phyloP scores from a whole-genome alignment of 1,139 yeast species.

The Chernovozyma aurita region DNA sequence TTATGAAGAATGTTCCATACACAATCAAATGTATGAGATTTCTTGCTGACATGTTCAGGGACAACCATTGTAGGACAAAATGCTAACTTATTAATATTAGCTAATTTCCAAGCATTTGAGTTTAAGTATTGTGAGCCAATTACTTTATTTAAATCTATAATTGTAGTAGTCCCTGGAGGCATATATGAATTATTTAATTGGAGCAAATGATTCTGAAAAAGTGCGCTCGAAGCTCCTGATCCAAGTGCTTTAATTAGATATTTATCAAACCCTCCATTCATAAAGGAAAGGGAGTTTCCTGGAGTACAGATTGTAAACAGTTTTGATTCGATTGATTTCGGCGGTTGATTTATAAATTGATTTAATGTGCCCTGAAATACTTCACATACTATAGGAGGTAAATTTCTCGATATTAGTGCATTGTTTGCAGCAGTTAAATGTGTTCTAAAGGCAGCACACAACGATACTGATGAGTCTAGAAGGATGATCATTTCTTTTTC shows the following conservation, averaged over 20 bases:
- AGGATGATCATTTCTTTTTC: constrained; percentile 1
- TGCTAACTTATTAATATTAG: constrained; percentile 6
- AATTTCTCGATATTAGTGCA: not conserved
- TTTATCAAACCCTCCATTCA: constrained; percentile 28
- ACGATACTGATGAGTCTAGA: not conserved
- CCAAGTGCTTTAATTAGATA: constrained; percentile 15
- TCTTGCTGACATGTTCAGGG: constrained; percentile 11
- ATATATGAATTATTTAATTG: constrained; percentile 1
- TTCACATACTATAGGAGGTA: constrained; percentile 1
- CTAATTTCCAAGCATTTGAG: constrained; percentile 5
- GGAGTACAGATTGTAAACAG: constrained; percentile 13
- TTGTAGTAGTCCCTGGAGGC: not conserved
- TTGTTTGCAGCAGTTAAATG: not conserved
- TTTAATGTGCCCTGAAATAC: constrained; percentile 1
- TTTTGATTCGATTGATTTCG: not conserved
- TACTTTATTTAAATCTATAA: not conserved
- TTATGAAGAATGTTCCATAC: constrained; percentile 19
- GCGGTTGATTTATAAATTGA: not conserved
- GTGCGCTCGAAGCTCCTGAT: constrained; percentile 8
- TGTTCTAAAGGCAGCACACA: not conserved
- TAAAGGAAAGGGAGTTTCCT: constrained; percentile 21
- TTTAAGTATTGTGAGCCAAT: not conserved
- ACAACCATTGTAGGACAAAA: constrained; percentile 12
- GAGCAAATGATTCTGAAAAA: constrained; percentile 9
- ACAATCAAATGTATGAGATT: constrained; percentile 13